These are phyloP conservation scores for Pichia sp. DNA, from an alignment of 1,139 yeast genomes.

Conservation along the genomic window DNA sequence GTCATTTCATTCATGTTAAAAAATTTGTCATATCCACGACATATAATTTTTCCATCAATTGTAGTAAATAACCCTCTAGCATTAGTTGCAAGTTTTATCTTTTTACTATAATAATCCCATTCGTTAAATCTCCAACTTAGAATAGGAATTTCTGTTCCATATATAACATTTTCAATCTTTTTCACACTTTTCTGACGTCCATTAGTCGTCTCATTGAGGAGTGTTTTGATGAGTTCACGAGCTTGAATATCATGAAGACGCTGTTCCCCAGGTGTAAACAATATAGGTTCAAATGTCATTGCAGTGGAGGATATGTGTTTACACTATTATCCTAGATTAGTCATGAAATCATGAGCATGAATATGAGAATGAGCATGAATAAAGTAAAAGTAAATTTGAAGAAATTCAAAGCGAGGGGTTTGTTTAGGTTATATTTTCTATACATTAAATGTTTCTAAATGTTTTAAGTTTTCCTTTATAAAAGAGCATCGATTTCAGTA, in stretches of 20 bases:
- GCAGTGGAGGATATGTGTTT: no score
- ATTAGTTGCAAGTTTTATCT: slow-evolving; percentile 53
- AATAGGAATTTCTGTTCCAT: slow-evolving; percentile 29
- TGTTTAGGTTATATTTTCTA: no score
- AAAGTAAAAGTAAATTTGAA: no score
- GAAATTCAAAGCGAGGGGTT: no score
- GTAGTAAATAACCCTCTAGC: slow-evolving; percentile 83
- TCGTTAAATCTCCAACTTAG: slow-evolving; percentile 82
- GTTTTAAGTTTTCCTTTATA: neutral
- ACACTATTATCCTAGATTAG: no score
- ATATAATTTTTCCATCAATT: slow-evolving; percentile 48
- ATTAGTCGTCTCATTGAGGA: slow-evolving; percentile 4
- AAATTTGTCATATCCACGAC: slow-evolving; percentile 92
- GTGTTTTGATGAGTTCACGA: neutral
- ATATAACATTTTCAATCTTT: slow-evolving; percentile 31
- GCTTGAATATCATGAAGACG: neutral
- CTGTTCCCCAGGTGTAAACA: neutral
- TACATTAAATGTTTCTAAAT: no score
- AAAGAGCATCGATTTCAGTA: slow-evolving; percentile 37
- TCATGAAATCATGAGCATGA: no score
- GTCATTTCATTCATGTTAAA: slow-evolving; percentile 70
- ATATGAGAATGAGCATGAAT: no score
- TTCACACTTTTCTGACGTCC: slow-evolving; percentile 23
- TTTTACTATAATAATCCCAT: slow-evolving; percentile 69
- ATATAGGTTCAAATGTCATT: no score